Conservation (phyloP, 2,329 filamentous ascomycete species). For the Colletotrichum eremochloae region DNA sequence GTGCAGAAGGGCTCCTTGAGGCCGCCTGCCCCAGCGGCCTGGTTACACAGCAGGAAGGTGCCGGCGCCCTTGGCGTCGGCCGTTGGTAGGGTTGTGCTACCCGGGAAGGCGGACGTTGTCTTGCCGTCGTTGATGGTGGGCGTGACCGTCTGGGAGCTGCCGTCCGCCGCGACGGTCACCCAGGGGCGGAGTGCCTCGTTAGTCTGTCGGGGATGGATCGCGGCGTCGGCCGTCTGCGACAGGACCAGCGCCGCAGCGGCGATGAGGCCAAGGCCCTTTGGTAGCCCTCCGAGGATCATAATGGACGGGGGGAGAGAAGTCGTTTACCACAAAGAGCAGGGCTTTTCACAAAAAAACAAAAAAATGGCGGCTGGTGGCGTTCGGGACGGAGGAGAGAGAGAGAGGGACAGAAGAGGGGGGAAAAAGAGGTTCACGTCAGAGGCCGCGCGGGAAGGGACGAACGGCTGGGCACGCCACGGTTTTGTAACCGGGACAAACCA, state of each 20-base stretch:
- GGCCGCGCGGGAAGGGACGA: not conserved
- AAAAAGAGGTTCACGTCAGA: slow-evolving; percentile 23
- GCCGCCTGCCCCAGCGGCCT: slow-evolving; percentile 34
- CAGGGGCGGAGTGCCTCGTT: slow-evolving; percentile 40
- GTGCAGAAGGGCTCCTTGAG: slow-evolving; percentile 40
- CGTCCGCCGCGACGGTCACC: slow-evolving; percentile 41
- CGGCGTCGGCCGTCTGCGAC: slow-evolving; percentile 22
- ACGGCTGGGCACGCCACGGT: not conserved
- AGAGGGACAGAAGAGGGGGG: too few relatives aligned
- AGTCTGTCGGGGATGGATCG: slow-evolving; percentile 30
- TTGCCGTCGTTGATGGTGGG: slow-evolving; percentile 41
- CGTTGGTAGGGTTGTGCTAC: slow-evolving; percentile 29
- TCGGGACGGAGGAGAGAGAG: slow-evolving; percentile 1
- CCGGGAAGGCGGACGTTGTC: slow-evolving; percentile 37
- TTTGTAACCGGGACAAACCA: slow-evolving; percentile 24
- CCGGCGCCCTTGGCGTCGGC: slow-evolving; percentile 38
- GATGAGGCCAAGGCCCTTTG: slow-evolving; percentile 23
- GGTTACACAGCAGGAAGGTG: slow-evolving; percentile 40
- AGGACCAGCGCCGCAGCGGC: not conserved
- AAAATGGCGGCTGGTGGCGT: not conserved
- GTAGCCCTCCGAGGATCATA: slow-evolving; percentile 20
- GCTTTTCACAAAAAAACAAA: not conserved
- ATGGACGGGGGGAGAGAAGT: not conserved
- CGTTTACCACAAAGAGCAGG: slow-evolving; percentile 4
- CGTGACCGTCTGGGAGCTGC: slow-evolving; percentile 35